Evolutionary conservation across 2,329 filamentous ascomycete genomes (phyloP), one percentile per base, ranked within the genome.

Genomic region (Neonectria hederae): DNA sequence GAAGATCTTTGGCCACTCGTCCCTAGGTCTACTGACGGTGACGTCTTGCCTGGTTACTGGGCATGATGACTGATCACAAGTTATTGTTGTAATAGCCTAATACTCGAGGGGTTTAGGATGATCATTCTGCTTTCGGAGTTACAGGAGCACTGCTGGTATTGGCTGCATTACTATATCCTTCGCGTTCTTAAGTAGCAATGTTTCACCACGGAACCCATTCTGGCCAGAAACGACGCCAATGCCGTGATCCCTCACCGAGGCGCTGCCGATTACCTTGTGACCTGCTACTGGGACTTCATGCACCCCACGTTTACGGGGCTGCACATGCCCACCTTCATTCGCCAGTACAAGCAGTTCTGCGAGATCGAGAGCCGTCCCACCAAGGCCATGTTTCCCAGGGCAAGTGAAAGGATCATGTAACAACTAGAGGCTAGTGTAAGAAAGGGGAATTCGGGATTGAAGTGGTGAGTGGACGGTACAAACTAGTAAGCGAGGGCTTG

Each of bases 291-390:
- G 61, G 48, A 65, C 2, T 61, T 64, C 6, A 38, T 65, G 6
- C 64, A 66, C 7, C 64, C 61, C 1, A 45, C 61, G 7, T 65
- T 66, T 24, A 61, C 61, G 0, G 51, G 61, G 1, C 22, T 66
- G 7, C 64, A 66, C 32, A 51, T 21, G 8, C 43, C 43, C 1
- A 28, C 19, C 5, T 66, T 66, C n/a, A 49, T 57, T 24, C 38
- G 10, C 7, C 35, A 49, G 10, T 64, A 64, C 9, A 19, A 45
- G 9, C n/a, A 24, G 1, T 35, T 57, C 1, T 59, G 61, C 56
- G 40, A 35, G 2, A 14, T 26, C 6, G 14, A n/a, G 11, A 22
- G 21, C 45, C 19, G 19, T 32, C 19, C 22, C 24, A 7, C 24
- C 24, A 26, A 4, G 7, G n/a, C n/a, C n/a, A n/a, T n/a, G 7